Base-by-base conservation (phyloP, 768 basidiomycete species). In the Tylopilus cervinicoccineus region DNA sequence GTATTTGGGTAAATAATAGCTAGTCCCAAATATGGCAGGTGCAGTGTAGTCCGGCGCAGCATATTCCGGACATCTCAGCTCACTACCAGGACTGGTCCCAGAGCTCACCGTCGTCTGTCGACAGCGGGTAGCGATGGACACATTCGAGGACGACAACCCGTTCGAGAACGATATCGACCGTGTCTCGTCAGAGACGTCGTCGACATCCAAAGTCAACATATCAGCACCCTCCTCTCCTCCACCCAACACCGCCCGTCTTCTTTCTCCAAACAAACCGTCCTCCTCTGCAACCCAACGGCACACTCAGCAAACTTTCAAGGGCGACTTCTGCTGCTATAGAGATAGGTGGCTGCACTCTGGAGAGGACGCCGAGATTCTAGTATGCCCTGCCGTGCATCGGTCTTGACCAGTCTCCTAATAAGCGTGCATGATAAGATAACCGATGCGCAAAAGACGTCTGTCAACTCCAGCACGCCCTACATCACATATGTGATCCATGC, bases 361-460 rank as follows among this genome's bases (percentile, higher is more conserved):
- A 39, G 88, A 91, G 37, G 88, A 90, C 59, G 72, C 80, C 17
- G 89, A 91, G 70, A 86, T 93, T 58, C 62, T 79, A 71, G 90
- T 90, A 51, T 45, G 84, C 72, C 43, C 27, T 13, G 13, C 29
- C 19, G 24, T 27, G 5, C 27, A 34, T 37, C 12, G 26, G n/a
- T 23, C 45, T 5, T 22, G 14, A 23, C 32, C 17, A n/a, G 13
- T 39, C 36, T 29, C 14, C 51, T 59, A 36, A 62, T 12, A 50
- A 42, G 36, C 34, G 23, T 33, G 38, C 45, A 33, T 45, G 62
- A 65, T 49, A 65, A 96, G 93, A 97, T 99, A 55, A 80, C 84
- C 28, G 95, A 98, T 62, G 95, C 96, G 13, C 83, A 88, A 70
- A 99, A 99, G 81, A 98, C 94, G 22, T 81, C 86, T 12, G 76